Percentiles rank a stretch among this genome's conserved stretches.
These are phyloP conservation scores for Debaryomyces coudertii DNA, from an alignment of 1,139 yeast species.

Conservation along the genomic window DNA sequence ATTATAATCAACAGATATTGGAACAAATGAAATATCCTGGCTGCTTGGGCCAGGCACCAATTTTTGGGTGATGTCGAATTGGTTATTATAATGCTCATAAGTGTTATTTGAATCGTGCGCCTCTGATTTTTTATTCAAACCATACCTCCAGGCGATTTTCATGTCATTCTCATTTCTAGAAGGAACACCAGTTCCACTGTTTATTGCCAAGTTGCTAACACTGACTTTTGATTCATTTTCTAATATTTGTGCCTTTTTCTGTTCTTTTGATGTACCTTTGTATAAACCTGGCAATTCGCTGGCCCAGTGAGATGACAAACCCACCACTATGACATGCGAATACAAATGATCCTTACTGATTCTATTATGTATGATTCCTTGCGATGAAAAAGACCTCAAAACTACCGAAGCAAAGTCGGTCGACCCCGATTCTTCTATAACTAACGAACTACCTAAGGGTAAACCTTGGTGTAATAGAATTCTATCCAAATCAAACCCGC, in stretches of 20 bases:
- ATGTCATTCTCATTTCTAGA: constrained; percentile 47
- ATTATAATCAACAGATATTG: constrained; percentile 29
- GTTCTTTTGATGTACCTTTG: constrained; percentile 69
- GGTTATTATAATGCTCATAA: constrained; percentile 63
- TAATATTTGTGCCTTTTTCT: constrained; percentile 59
- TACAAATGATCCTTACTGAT: constrained; percentile 33
- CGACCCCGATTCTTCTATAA: constrained; percentile 83
- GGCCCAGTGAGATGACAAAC: constrained; percentile 64
- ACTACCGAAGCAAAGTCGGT: constrained; percentile 87
- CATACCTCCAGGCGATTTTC: constrained; percentile 90
- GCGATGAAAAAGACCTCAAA: constrained; percentile 72
- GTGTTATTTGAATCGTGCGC: constrained; percentile 22
- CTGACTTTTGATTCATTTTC: constrained; percentile 66
- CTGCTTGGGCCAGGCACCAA: constrained; percentile 67
- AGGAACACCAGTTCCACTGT: constrained; percentile 19
- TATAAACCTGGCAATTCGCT: constrained; percentile 79
- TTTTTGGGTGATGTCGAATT: constrained; percentile 75
- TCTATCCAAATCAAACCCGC: constrained; percentile 73
- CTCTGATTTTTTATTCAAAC: constrained; percentile 49
- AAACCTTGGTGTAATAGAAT: constrained; percentile 81
- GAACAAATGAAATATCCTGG: constrained; percentile 60
- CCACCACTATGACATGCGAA: constrained; percentile 71
- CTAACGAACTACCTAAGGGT: constrained; percentile 72
- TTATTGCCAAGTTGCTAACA: constrained; percentile 61
- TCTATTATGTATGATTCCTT: constrained; percentile 76